phyloP scores from a whole-genome alignment of 371 early-diverging fungal genomes.

The Rhizomucor miehei region DNA sequence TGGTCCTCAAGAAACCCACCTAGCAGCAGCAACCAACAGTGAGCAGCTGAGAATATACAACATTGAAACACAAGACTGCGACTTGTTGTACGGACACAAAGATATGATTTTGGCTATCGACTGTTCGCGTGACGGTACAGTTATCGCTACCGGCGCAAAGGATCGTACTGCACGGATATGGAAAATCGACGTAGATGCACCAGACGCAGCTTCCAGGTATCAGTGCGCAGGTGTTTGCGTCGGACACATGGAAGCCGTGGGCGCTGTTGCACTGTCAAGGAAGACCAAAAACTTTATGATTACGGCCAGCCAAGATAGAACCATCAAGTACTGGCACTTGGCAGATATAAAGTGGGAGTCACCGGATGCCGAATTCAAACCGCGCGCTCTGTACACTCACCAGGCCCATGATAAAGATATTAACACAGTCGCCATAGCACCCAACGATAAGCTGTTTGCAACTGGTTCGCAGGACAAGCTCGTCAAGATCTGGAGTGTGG shows the following conservation, averaged over 20 bases:
- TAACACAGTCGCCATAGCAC: constrained; percentile 89
- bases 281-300: constrained; percentile 70
- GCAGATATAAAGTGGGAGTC: constrained; percentile 45
- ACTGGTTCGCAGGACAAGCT: constrained; percentile 98
- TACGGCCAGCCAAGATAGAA: constrained; percentile 91
- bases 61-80: constrained; percentile 74
- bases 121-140: constrained; percentile 58
- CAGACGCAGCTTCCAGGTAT: constrained; percentile 32
- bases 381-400: constrained; percentile 79
- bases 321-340: constrained; percentile 91
- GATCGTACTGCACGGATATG: constrained; percentile 88
- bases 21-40: constrained; percentile 92
- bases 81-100: constrained; percentile 84
- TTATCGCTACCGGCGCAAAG: constrained; percentile 86
- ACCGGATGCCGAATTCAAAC: constrained; percentile 37
- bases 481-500: constrained; percentile 90
- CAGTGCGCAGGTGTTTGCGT: constrained; percentile 68
- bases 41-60: constrained; percentile 88
- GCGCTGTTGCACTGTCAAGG: constrained; percentile 73
- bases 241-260: constrained; percentile 92
- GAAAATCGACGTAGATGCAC: constrained; percentile 52
- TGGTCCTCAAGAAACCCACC: constrained; percentile 64
- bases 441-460: constrained; percentile 91
- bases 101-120: constrained; percentile 85
- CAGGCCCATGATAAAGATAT: constrained; percentile 98